Conservation (phyloP, 805 yeast genomes). For the Lachancea cidri region DNA sequence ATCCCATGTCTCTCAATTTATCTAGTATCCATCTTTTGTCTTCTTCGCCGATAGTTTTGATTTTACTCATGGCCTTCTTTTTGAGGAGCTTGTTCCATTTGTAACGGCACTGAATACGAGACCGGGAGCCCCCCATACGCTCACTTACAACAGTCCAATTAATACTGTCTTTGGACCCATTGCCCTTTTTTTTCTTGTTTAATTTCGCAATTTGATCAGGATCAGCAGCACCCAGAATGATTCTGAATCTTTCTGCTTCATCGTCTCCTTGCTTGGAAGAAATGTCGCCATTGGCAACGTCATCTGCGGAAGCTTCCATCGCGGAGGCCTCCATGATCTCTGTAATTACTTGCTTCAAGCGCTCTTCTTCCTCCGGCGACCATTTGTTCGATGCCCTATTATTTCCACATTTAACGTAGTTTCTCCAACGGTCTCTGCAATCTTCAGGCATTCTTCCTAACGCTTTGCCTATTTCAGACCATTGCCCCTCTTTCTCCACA, state of each 20-base stretch:
- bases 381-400: slow-evolving; percentile 74
- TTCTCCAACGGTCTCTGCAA: slow-evolving; percentile 94
- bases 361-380: slow-evolving; percentile 66
- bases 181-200: slow-evolving; percentile 21
- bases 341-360: slow-evolving; percentile 49
- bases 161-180: slow-evolving; percentile 40
- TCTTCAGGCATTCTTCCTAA: slow-evolving; percentile 97
- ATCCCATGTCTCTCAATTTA: slow-evolving; percentile 40
- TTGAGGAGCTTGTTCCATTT: slow-evolving; percentile 84
- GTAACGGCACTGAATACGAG: slow-evolving; percentile 91
- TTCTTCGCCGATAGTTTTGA: slow-evolving; percentile 39
- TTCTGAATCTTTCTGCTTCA: slow-evolving; percentile 12
- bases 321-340: slow-evolving; percentile 38
- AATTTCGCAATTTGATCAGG: slow-evolving; percentile 12
- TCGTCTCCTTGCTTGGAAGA: slow-evolving; percentile 23
- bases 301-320: slow-evolving; percentile 14
- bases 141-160: slow-evolving; percentile 94
- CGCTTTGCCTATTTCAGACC: slow-evolving; percentile 78
- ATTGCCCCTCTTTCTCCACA: slow-evolving; percentile 66
- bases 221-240: slow-evolving; percentile 18
- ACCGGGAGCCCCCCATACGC: slow-evolving; percentile 79
- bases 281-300: slow-evolving; percentile 14
- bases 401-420: slow-evolving; percentile 87
- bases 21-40: slow-evolving; percentile 49
- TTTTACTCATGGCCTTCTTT: slow-evolving; percentile 46